Evolutionary conservation across 2,329 filamentous ascomycete genomes (phyloP), one percentile per base, ranked within the genome.

Genomic region (Grosmannia serpens): DNA sequence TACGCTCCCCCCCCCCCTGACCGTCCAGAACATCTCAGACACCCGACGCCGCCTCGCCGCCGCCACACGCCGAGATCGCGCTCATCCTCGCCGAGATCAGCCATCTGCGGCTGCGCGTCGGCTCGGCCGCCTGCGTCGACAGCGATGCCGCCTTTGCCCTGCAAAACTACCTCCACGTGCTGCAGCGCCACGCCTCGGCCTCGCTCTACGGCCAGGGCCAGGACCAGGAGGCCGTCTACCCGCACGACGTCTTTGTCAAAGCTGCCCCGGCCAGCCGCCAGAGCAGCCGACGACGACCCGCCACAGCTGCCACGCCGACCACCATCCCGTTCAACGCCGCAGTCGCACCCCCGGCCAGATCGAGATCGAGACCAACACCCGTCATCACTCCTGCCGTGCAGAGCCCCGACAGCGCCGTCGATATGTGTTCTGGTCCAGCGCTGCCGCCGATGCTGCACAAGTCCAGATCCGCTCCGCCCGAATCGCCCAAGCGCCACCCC

Each of bases 101-200:
- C 55, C 65, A 69, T 24, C 60, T 73, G 8, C 66, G 68, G 11
- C 62, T 64, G 22, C 64, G 67, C 24, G 55, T 73, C 7, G 67
- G 70, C n/a, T 59, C 63, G n/a, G 70, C 72, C 38, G 67, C 89
- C 68, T 84, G 83, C 10, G 6, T 26, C 66, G 80, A 80, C 61
- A 84, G 82, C 70, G 80, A 85, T n/a, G 84, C 86, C 58, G 83
- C 88, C 61, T 82, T 84, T 1, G 82, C 79, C 4, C 81, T 84
- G n/a, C 84, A 85, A 59, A 85, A 81, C 26, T 84, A 87, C 61
- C 78, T 86, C 61, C 86, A 88, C 66, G 82, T 85, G 0, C 79
- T 91, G 7, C 86, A 86, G 8, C 81, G 85, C 63, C 88, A 89
- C 72, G 71, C 71, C 44, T 63, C 68, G 51, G 63, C 64, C 4